Base-by-base conservation (phyloP, 768 basidiomycete species). In the Amanita rubescens region DNA sequence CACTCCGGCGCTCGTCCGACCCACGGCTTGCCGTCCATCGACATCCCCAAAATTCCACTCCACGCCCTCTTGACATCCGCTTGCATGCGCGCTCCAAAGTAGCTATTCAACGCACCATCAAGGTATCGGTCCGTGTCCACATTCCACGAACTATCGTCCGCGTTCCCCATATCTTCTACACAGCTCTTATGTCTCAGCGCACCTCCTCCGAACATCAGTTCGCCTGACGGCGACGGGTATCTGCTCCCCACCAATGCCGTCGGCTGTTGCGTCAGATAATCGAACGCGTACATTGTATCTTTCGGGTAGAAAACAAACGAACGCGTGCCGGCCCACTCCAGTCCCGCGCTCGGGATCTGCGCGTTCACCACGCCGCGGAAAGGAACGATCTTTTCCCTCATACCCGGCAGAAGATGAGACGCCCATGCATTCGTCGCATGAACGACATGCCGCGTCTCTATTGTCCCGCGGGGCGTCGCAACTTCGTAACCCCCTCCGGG, bases 401-500 rank as follows among this genome's bases (percentile, higher is more conserved):
- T 71, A 0, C 76, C 75, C 11, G 75, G 71, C 51, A 94, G 69
- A 41, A 94, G 76, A 57, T 88, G 83, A 1, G 87, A 80, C 2
- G 74, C 71, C 82, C 90, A 93, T 17, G 78, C 90, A 64, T 95
- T 95, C 2, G 90, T 92, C 2, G 89, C 87, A 63, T 92, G 90
- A 10, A 94, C 71, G 39, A 94, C 74, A 63, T 89, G 86, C 2
- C 66, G 67, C 0, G 87, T 70, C 14, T 59, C 66, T 22, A 90
- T 72, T 4, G 58, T 61, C 0, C 91, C 90, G 47, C 75, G 72
- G 0, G 83, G 71, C 1, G 90, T 92, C 17, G 62, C 56, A n/a
- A 90, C 70, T 8, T 67, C 71, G 67, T 87, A 88, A 15, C 65
- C 58, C 1, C 63, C 49, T n/a, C 54, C 51, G 44, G 58, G 50